These are phyloP conservation scores for Coix lacrymajobi DNA, from an alignment of 176 grass and related monocot species.

Conservation along the genomic window DNA sequence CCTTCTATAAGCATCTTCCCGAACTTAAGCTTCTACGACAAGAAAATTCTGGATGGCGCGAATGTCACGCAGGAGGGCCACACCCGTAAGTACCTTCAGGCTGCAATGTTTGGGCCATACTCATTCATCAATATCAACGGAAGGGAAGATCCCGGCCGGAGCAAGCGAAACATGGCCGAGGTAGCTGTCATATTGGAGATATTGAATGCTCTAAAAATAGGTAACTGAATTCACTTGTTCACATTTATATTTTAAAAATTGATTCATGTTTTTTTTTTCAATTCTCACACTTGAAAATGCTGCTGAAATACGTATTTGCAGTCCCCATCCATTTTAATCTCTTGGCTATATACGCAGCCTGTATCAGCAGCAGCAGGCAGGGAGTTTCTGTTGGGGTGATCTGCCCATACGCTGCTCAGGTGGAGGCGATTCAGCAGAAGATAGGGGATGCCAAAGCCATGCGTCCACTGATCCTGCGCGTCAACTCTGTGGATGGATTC, in stretches of 20 bases:
- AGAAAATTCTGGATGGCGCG: constrained; percentile 45
- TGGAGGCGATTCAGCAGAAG: constrained; percentile 34
- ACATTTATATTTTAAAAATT: not conserved
- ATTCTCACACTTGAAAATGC: not conserved
- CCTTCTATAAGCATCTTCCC: constrained; percentile 75
- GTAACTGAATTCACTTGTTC: not conserved
- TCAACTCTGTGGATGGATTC: constrained; percentile 72
- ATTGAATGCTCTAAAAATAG: constrained; percentile 19
- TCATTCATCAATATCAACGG: constrained; percentile 63
- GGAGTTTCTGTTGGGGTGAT: constrained; percentile 56
- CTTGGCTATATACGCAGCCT: constrained; percentile 24
- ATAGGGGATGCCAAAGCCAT: constrained; percentile 18
- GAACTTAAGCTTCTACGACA: constrained; percentile 40
- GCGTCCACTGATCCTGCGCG: not conserved
- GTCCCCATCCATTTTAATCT: not conserved
- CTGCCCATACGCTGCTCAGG: constrained; percentile 65
- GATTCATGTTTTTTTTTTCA: not conserved
- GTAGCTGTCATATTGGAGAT: constrained; percentile 41
- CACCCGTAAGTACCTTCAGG: constrained; percentile 20
- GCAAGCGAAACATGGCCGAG: constrained; percentile 56
- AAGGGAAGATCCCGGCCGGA: constrained; percentile 34
- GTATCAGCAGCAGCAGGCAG: not conserved
- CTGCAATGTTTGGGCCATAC: constrained; percentile 58
- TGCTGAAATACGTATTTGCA: not conserved
- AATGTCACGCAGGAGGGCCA: constrained; percentile 36